These are phyloP conservation scores for Candida tallmaniae DNA, from an alignment of 805 yeast species.

Conservation along the genomic window DNA sequence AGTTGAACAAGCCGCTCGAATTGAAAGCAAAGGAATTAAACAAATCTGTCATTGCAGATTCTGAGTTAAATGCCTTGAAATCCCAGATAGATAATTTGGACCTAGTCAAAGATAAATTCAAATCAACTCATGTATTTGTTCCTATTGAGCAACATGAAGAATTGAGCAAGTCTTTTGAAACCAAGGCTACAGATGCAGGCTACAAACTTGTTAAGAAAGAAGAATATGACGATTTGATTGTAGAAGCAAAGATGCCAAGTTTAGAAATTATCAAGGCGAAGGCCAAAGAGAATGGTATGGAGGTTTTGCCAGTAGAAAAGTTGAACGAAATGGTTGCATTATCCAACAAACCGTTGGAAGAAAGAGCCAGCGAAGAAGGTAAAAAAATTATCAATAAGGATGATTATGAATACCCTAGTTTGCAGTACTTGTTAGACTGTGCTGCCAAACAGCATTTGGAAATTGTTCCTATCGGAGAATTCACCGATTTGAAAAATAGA, in stretches of 20 bases:
- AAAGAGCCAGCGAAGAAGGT: conserved; percentile 16
- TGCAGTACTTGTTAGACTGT: conserved; percentile 11
- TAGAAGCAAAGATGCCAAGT: conserved; percentile 25
- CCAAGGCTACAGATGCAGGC: conserved; percentile 18
- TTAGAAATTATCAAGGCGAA: conserved; percentile 20
- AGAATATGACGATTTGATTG: conserved; percentile 28
- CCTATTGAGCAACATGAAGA: conserved; percentile 13
- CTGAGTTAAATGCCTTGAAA: conserved; percentile 23
- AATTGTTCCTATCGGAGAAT: conserved; percentile 12
- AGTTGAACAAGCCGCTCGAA: conserved; percentile 5
- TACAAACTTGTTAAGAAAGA: conserved; percentile 13
- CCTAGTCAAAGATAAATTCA: conserved; percentile 21
- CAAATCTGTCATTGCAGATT: conserved; percentile 16
- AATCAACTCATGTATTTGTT: conserved; percentile 7
- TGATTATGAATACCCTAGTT: conserved; percentile 15
- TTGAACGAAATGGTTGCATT: conserved; percentile 11
- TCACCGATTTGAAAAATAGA: conserved; percentile 5
- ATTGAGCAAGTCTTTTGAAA: conserved; percentile 21
- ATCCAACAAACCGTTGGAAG: conserved; percentile 12
- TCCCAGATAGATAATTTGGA: conserved; percentile 19
- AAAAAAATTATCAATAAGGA: conserved; percentile 13
- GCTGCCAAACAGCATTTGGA: conserved; percentile 10
- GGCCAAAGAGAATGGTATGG: conserved; percentile 26
- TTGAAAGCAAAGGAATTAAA: conserved; percentile 23
- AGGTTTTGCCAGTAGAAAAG: conserved; percentile 24